Evolutionary conservation across 2,329 filamentous ascomycete genomes (phyloP), one percentile per base, ranked within the genome.

Genomic region (Aschersonia sp.): DNA sequence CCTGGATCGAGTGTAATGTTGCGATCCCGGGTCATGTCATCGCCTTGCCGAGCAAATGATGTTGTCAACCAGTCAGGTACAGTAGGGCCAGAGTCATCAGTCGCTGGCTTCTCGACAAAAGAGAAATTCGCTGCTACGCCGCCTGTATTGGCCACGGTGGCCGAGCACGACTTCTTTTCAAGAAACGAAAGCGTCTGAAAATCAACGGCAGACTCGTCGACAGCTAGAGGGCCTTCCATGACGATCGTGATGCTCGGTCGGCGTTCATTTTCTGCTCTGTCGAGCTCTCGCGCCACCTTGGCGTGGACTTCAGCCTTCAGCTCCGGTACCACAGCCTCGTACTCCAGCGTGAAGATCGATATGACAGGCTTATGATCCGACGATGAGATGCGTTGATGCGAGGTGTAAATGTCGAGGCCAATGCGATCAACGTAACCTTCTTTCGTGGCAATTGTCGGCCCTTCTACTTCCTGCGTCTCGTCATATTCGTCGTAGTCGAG

Each of bases 311-410:
- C 83, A 1, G 87, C 79, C 61, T 94, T 95, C 30, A 95, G 68
- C 31, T 90, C 82, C 0, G 88, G 84, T 0, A 94, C 80, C 1
- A 95, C 85, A 0, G 86, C 84, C 52, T 95, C 86, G 59, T 92
- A 95, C 43, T 84, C 82, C 6, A 98, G 66, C 0, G 77, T 83
- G 59, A 97, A 97, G 1, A 89, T 70, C 1, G 88, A 87, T 49
- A 82, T 78, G 2, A 98, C 68, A 0, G 92, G 94, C 61, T 98
- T 98, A 65, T 98, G 92, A 56, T 98, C 92, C 0, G 90, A 97
- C 1, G 90, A 95, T 12, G 86, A 76, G 30, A 98, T 82, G 14
- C 84, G 76, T 62, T 97, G 92, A 58, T 97, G 87, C 0, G 89
- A 90, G 0, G 81, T 79, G 61, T 98, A 98, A 49, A 84, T 64